Evolutionary conservation across 768 basidiomycete genomes (phyloP).

Genomic region (Infundibulicybe gibba): DNA sequence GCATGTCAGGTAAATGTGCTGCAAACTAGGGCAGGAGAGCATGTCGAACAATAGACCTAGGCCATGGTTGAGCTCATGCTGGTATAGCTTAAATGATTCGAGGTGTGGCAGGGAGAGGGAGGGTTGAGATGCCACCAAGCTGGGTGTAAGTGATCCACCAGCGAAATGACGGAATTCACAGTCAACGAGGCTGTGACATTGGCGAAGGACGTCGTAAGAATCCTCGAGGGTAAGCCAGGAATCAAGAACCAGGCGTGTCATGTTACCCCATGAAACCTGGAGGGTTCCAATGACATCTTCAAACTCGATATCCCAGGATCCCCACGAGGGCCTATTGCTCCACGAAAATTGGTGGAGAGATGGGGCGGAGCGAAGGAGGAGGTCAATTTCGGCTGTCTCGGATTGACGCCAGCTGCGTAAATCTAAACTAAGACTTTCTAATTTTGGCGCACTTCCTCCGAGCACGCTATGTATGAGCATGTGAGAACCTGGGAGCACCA

Average conservation of each 20-base stretch:
- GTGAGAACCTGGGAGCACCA: slow-evolving; percentile 16
- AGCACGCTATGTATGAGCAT: slow-evolving; percentile 7
- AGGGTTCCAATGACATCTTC: slow-evolving; percentile 7
- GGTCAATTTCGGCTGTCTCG: slow-evolving; percentile 10
- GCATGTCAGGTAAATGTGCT: slow-evolving; percentile 10
- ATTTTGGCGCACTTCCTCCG: slow-evolving; percentile 5
- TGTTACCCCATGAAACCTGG: slow-evolving; percentile 12
- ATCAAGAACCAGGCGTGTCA: slow-evolving; percentile 16
- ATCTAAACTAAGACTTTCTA: slow-evolving; percentile 13
- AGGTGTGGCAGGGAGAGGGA: slow-evolving; percentile 11
- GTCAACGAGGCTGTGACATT: slow-evolving; percentile 12
- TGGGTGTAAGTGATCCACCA: slow-evolving; percentile 1
- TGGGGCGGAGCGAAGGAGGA: slow-evolving; percentile 10
- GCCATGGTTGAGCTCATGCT: slow-evolving; percentile 14
- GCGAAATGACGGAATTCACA: slow-evolving; percentile 16
- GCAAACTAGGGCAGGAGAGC: slow-evolving; percentile 13
- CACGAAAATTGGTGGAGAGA: slow-evolving; percentile 13
- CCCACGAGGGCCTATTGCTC: slow-evolving; percentile 14
- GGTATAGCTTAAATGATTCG: slow-evolving; percentile 13
- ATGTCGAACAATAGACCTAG: slow-evolving; percentile 16
- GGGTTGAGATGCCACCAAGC: slow-evolving; percentile 1
- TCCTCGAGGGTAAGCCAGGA: slow-evolving; percentile 13
- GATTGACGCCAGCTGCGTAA: slow-evolving; percentile 14
- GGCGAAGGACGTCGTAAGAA: slow-evolving; percentile 13
- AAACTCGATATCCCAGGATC: slow-evolving; percentile 14